Percentiles rank a stretch among this genome's conserved stretches.
Conservation (phyloP, 2,329 filamentous ascomycete genomes). For the Scedosporium dehoogii region DNA sequence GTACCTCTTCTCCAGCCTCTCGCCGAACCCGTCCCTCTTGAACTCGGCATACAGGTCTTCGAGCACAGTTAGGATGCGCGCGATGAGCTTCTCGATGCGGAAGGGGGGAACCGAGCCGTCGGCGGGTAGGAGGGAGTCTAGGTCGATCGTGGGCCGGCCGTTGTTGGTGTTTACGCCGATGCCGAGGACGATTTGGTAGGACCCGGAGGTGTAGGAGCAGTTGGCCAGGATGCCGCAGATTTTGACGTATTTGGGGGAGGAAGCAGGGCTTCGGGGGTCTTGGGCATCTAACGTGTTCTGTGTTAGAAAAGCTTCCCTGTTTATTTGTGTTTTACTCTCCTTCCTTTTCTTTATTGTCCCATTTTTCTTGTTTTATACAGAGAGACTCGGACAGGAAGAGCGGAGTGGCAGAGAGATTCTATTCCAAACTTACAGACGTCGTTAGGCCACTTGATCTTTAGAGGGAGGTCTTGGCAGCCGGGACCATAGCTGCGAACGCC, state of each 20-base stretch:
- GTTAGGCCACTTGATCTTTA: conserved; percentile 96
- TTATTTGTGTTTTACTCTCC: not conserved
- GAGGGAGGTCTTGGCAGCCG: conserved; percentile 64
- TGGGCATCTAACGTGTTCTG: conserved; percentile 43
- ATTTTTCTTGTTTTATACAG: too few relatives aligned
- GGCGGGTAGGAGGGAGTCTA: conserved; percentile 59
- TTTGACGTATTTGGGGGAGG: conserved; percentile 59
- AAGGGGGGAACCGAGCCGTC: conserved; percentile 39
- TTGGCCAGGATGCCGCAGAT: conserved; percentile 91
- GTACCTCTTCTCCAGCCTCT: conserved; percentile 63
- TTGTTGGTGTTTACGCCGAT: conserved; percentile 83
- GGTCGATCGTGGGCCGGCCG: conserved; percentile 72
- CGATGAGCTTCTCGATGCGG: conserved; percentile 69
- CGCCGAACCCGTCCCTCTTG: conserved; percentile 62
- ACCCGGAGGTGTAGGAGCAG: conserved; percentile 64
- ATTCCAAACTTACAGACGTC: conserved; percentile 59
- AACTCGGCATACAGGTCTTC: conserved; percentile 72
- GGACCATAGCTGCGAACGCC: conserved; percentile 71
- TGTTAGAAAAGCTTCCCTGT: not conserved
- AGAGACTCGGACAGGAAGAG: not conserved
- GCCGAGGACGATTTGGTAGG: conserved; percentile 79
- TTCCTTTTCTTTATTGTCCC: too few relatives aligned
- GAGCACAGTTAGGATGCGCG: conserved; percentile 67
- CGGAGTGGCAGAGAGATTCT: conserved; percentile 10
- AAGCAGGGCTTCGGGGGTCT: conserved; percentile 45